These are phyloP conservation scores for Buddleja alternifolia DNA, from an alignment of 257 asterid species.

Conservation along the genomic window DNA sequence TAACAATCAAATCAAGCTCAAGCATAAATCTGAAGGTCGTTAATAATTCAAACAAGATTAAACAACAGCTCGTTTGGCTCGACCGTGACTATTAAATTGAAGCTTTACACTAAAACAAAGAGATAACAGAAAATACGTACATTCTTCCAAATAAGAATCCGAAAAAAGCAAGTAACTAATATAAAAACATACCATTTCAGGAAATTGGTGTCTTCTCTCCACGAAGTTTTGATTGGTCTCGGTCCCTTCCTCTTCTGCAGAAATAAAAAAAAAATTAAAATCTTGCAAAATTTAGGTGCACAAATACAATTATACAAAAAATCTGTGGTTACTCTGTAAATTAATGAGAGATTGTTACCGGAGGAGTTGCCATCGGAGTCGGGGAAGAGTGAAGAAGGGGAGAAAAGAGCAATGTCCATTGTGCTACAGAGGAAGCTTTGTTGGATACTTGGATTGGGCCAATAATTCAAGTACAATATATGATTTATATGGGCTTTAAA, in stretches of 20 bases:
- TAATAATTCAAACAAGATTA: too few relatives aligned
- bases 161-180: neutral
- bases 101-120: neutral
- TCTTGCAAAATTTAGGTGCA: neutral
- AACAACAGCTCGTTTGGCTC: too few relatives aligned
- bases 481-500: neutral
- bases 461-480: neutral
- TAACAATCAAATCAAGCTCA: too few relatives aligned
- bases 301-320: neutral
- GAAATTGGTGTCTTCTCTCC: slow-evolving; percentile 83
- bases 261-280: neutral
- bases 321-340: neutral
- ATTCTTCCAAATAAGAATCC: neutral
- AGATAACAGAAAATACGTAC: neutral
- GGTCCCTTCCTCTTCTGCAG: slow-evolving; percentile 58
- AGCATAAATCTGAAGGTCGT: too few relatives aligned
- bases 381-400: slow-evolving; percentile 85
- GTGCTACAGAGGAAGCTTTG: neutral
- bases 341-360: slow-evolving; percentile 35
- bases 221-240: slow-evolving; percentile 52
- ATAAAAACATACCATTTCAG: slow-evolving; percentile 50
- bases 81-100: too few relatives aligned
- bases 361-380: slow-evolving; percentile 58
- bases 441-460: slow-evolving; percentile 35
- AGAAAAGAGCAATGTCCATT: slow-evolving; percentile 94